A percentile compares a stretch with the other conserved stretches of the same genome.
phyloP scores from a whole-genome alignment of 2,329 filamentous ascomycete genomes.

The Helotiales sp. region DNA sequence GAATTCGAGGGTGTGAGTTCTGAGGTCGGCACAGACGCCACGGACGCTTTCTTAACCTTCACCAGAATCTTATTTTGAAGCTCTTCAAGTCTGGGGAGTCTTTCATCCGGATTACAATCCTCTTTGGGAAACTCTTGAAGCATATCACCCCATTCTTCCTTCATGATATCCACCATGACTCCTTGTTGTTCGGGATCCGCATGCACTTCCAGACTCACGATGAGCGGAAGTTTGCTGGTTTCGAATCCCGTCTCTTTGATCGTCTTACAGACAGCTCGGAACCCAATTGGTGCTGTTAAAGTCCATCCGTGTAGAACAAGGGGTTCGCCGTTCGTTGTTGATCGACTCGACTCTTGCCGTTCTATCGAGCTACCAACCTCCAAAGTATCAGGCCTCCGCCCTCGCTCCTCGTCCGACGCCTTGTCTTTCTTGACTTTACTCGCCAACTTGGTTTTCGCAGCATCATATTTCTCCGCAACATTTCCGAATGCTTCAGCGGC shows the following conservation, averaged over 20 bases:
- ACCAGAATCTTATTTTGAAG: constrained; percentile 79
- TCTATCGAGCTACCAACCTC: constrained; percentile 26
- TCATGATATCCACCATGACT: constrained; percentile 92
- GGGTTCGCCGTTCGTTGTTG: constrained; percentile 57
- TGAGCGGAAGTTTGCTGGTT: constrained; percentile 75
- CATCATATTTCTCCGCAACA: constrained; percentile 30
- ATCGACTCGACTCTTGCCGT: constrained; percentile 28
- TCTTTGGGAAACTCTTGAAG: constrained; percentile 63
- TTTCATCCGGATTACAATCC: constrained; percentile 44
- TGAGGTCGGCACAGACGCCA: constrained; percentile 23
- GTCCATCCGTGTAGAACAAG: constrained; percentile 86
- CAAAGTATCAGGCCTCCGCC: constrained; percentile 15
- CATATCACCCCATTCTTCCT: constrained; percentile 76
- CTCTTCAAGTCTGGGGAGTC: constrained; percentile 69
- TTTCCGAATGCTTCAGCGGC: constrained; percentile 32
- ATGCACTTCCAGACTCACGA: constrained; percentile 92
- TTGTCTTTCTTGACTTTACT: constrained; percentile 20
- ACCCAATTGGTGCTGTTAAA: constrained; percentile 80
- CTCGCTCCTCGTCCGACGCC: constrained; percentile 16
- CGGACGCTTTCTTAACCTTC: constrained; percentile 66
- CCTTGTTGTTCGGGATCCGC: constrained; percentile 80
- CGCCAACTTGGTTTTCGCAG: constrained; percentile 24
- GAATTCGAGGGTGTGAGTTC: constrained; percentile 16
- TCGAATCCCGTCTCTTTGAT: constrained; percentile 79
- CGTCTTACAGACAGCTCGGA: constrained; percentile 81